Conservation (phyloP, 2,329 filamentous ascomycete genomes). For the Aspergillus costaricaensis region DNA sequence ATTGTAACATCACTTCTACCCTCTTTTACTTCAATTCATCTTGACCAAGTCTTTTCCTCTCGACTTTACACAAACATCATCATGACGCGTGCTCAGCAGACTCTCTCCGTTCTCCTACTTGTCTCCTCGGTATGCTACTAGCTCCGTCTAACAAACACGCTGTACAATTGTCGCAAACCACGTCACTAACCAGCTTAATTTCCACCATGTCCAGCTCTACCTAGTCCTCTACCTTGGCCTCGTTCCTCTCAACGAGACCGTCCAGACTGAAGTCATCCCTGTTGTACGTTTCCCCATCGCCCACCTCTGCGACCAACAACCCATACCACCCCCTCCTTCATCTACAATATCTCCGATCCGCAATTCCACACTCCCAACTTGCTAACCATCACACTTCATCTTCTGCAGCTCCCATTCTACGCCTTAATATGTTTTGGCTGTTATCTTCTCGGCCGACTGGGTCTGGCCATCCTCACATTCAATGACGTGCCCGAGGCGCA, state of each 20-base stretch:
- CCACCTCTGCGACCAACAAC: slow-evolving; percentile 5
- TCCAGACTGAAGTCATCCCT: slow-evolving; percentile 85
- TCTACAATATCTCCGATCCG: too few relatives aligned
- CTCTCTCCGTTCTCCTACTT: slow-evolving; percentile 82
- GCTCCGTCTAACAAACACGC: not conserved
- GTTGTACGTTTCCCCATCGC: slow-evolving; percentile 63
- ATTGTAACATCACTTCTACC: not conserved
- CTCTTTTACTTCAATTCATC: not conserved
- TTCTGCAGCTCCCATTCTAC: slow-evolving; percentile 82
- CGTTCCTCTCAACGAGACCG: slow-evolving; percentile 72
- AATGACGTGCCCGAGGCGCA: slow-evolving; percentile 93
- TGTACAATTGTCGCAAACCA: not conserved
- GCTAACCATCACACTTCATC: not conserved
- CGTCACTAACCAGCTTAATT: slow-evolving; percentile 15
- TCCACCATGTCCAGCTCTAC: slow-evolving; percentile 68
- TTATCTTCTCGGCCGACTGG: slow-evolving; percentile 87
- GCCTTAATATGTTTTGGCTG: slow-evolving; percentile 86
- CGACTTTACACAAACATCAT: slow-evolving; percentile 33
- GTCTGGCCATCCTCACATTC: slow-evolving; percentile 91
- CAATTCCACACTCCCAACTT: too few relatives aligned
- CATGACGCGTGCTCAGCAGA: slow-evolving; percentile 95
- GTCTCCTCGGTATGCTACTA: slow-evolving; percentile 74
- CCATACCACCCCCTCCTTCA: too few relatives aligned
- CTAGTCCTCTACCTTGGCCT: slow-evolving; percentile 81
- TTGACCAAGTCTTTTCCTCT: not conserved